Conservation (phyloP, 1,284 basidiomycete genomes). For the Cryptococcus depauperatus region DNA sequence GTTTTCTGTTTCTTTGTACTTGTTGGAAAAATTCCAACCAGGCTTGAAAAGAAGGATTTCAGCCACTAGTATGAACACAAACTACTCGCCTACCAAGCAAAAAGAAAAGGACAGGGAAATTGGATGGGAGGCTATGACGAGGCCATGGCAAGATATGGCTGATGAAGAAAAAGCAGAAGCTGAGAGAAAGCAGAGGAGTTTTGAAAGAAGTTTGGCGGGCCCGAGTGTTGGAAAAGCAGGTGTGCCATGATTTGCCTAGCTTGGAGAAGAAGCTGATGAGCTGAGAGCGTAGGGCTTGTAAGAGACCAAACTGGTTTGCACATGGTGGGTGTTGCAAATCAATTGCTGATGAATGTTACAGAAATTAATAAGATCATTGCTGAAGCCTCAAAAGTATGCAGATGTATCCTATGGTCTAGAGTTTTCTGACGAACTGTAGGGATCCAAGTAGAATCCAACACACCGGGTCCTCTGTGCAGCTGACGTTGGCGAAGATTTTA, state of each 20-base stretch:
- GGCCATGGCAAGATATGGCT: constrained; percentile 36
- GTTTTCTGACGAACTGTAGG: constrained; percentile 18
- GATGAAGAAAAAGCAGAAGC: constrained; percentile 16
- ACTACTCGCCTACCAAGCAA: no score
- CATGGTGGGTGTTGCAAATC: background rate
- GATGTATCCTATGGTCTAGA: background rate
- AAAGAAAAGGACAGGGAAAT: no score
- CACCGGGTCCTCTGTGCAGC: no score
- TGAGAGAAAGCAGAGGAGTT: constrained; percentile 28
- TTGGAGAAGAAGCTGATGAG: background rate
- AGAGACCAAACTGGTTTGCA: constrained; percentile 43
- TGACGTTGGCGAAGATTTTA: constrained; percentile 21
- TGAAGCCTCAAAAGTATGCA: constrained; percentile 40
- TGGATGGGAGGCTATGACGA: background rate
- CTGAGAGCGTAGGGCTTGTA: constrained; percentile 24
- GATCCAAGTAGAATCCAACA: constrained; percentile 42
- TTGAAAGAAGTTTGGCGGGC: constrained; percentile 43
- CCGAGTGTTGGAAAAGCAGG: constrained; percentile 45
- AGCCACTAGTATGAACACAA: no score
- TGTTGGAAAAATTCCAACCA: no score
- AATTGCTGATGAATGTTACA: constrained; percentile 10
- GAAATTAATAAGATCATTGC: constrained; percentile 45
- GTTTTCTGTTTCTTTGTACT: no score
- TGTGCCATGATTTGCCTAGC: constrained; percentile 15
- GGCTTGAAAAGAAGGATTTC: no score